Base-by-base conservation (phyloP, 129 eudicot genomes). In the Erigeron canadensis region DNA sequence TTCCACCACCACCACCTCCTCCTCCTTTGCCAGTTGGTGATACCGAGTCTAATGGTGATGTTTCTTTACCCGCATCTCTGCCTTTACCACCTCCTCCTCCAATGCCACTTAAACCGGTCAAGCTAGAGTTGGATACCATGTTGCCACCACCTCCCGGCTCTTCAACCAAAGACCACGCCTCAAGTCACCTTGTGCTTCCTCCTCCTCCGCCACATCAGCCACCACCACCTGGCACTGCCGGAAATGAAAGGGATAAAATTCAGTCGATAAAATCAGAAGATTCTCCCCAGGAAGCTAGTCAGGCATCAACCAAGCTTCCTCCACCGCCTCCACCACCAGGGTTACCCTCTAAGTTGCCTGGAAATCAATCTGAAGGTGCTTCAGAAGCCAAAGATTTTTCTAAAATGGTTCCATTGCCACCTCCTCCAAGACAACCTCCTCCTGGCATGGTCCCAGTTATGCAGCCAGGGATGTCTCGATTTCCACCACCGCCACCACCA, bases 61-160 rank as follows among this genome's bases (percentile, higher is more conserved):
- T 89, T 60, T 53, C 76, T 56, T 46, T 81, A 50, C 91, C 91
- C 53, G 74, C 82, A 58, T 84, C 96, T 74, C 80, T 87, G 74
- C 96, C 98, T 78, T 73, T 88, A 80, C 98, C 96, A 5, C 95
- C 95, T 44, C 95, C 95, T 8, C 95, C 97, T 16, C 96, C 98
- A 13, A 71, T 87, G 85, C 98, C 98, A 17, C 88, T 90, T 56
- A 87, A 73, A 80, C 90, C 92, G 38, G 74, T 88, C 60, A 66
- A 63, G 28, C 43, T 81, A 62, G 89, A 87, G 63, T 56, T 65
- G 39, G 79, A 79, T 48, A 16, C 79, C 48, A 57, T 86, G 60
- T 41, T 85, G 77, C 90, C 87, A 15, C 87, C 81, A 8, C 82
- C 86, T 22, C 88, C 97, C 37, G 75, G 83, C 65, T 90, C 89